Percentiles rank a stretch among this genome's conserved stretches.
Conservation (phyloP, 2,329 filamentous ascomycete species). For the Coniochaeta sp. region DNA sequence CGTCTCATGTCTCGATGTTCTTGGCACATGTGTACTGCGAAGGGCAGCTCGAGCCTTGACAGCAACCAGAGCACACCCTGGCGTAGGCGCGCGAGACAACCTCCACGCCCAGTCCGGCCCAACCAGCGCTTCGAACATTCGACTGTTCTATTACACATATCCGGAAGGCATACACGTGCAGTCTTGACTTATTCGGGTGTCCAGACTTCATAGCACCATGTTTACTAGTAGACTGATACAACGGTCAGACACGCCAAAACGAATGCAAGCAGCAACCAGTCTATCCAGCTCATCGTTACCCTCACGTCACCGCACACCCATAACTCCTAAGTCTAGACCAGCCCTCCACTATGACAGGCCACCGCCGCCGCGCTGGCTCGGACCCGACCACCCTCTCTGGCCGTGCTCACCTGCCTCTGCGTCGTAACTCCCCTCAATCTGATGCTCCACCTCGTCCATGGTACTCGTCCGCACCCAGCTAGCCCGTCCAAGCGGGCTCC, state of each 20-base stretch:
- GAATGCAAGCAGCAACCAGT: not conserved
- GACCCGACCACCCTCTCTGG: not conserved
- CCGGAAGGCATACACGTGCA: not conserved
- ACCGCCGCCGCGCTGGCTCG: not conserved
- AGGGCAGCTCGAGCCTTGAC: not conserved
- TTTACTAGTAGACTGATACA: no score
- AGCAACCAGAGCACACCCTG: not conserved
- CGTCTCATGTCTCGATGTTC: not conserved
- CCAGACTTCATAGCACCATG: not conserved
- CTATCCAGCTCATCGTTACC: not conserved
- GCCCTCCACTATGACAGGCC: not conserved
- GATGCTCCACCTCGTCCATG: conserved; percentile 21
- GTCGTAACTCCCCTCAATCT: conserved; percentile 14
- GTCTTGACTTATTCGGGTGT: no score
- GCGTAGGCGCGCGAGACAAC: not conserved
- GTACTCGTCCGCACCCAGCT: conserved; percentile 23
- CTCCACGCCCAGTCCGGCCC: no score
- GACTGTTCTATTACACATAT: no score
- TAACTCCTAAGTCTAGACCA: no score
- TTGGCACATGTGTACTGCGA: not conserved
- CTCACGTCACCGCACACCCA: not conserved
- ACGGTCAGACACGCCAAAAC: not conserved
- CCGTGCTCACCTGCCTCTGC: not conserved
- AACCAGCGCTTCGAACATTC: not conserved
- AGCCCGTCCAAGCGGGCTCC: conserved; percentile 29